A percentile compares a stretch with the other conserved stretches of the same genome.
These are phyloP conservation scores for Scenedesmus sp. DNA, from an alignment of 163 green algal genomes.

Conservation along the genomic window DNA sequence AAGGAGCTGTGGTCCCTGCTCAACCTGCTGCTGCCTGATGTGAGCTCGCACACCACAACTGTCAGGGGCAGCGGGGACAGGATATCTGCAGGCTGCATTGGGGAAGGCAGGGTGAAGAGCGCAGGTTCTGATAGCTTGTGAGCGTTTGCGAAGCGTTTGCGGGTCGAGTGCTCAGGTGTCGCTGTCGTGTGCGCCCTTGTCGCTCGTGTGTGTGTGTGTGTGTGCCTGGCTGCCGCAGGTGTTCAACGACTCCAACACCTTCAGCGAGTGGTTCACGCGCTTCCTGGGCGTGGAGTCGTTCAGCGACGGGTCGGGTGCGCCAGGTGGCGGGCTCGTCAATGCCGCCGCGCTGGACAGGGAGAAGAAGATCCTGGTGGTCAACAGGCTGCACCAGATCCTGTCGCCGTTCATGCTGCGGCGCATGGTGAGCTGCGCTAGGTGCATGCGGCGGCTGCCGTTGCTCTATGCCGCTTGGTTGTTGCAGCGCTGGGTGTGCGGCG, in stretches of 20 bases:
- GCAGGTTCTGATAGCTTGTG: too few species aligned
- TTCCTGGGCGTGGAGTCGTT: conserved; percentile 60
- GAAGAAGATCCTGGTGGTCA: conserved; percentile 79
- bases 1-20: conserved; percentile 96
- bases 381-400: conserved; percentile 98
- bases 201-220: not conserved
- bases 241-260: conserved; percentile 95
- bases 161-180: too few species aligned
- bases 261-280: conserved; percentile 93
- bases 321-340: conserved; percentile 30
- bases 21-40: conserved; percentile 93
- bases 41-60: too few species aligned
- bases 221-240: conserved; percentile 84
- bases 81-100: too few species aligned
- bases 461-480: too few species aligned
- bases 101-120: too few species aligned
- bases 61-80: too few species aligned
- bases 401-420: conserved; percentile 98
- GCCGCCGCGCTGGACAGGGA: conserved; percentile 53
- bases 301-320: not conserved
- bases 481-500: too few species aligned
- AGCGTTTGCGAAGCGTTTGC: too few species aligned
- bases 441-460: too few species aligned
- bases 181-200: too few species aligned
- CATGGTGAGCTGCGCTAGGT: conserved; percentile 60